phyloP scores from a whole-genome alignment of 305 asterid genomes.

The Coffea humblotiana region DNA sequence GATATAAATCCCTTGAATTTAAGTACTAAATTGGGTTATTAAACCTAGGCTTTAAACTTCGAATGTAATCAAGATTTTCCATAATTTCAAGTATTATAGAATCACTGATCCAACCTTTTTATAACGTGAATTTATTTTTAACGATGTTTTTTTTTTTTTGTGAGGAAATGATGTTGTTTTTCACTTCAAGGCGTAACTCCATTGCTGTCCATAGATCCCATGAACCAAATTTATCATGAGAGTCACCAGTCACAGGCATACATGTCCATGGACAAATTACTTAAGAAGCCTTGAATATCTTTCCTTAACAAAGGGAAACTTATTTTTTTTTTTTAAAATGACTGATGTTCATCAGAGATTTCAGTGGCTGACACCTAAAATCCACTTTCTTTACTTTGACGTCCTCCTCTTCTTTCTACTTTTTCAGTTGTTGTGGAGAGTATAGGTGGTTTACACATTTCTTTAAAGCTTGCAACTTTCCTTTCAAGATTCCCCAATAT shows the following conservation, averaged over 20 bases:
- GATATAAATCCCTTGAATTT: no score
- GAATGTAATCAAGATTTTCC: background rate
- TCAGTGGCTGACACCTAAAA: slow-evolving; percentile 51
- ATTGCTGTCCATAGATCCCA: background rate
- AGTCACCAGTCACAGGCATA: background rate
- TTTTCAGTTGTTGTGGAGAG: slow-evolving; percentile 27
- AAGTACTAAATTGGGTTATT: no score
- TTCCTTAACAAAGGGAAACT: background rate
- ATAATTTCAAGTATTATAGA: no score
- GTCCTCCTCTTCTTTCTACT: slow-evolving; percentile 13
- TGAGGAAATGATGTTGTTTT: no score
- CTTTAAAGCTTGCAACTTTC: slow-evolving; percentile 24
- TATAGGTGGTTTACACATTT: slow-evolving; percentile 25
- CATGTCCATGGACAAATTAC: background rate
- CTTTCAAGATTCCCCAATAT: slow-evolving; percentile 32
- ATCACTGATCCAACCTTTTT: background rate
- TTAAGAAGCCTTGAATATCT: background rate
- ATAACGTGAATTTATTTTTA: background rate
- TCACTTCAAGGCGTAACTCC: background rate
- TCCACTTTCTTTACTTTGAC: slow-evolving; percentile 48
- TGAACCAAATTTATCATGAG: background rate
- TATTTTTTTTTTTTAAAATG: no score
- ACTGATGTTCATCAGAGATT: slow-evolving; percentile 20
- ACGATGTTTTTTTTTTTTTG: background rate
- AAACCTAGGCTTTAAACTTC: background rate